Evolutionary conservation across 768 basidiomycete genomes (phyloP).

Genomic region (Steccherinum ochraceum): DNA sequence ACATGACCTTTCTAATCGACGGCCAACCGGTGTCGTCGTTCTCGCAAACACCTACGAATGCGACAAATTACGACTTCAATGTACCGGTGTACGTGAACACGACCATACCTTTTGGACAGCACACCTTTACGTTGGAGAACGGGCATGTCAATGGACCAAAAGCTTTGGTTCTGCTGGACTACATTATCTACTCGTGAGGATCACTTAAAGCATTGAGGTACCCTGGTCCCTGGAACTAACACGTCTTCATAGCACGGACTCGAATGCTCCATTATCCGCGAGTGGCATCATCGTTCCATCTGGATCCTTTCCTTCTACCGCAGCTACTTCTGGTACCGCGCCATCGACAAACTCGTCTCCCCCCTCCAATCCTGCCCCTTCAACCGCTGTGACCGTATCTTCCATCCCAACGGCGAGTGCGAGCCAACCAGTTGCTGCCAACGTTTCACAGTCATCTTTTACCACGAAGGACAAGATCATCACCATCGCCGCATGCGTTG

Average conservation of each 20-base stretch:
- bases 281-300: too few species aligned
- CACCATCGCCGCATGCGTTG: conserved; percentile 5
- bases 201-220: neutral
- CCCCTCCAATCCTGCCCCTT: neutral
- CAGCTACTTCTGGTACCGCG: too few species aligned
- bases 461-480: conserved; percentile 1
- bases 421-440: neutral
- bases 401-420: neutral
- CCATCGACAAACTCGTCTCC: too few species aligned
- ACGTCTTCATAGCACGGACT: neutral
- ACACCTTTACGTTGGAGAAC: conserved; percentile 7
- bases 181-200: conserved; percentile 9
- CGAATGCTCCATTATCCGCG: too few species aligned
- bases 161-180: conserved; percentile 9
- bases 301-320: too few species aligned
- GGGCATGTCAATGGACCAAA: conserved; percentile 1
- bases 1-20: conserved; percentile 36
- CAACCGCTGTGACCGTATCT: neutral
- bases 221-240: neutral
- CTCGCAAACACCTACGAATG: conserved; percentile 13
- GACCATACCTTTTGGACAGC: conserved; percentile 19
- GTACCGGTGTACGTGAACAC: conserved; percentile 28
- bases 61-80: conserved; percentile 25
- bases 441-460: neutral
- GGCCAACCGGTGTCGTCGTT: conserved; percentile 25